A percentile compares a stretch with the other conserved stretches of the same genome.
Conservation (phyloP, 2,329 filamentous ascomycete genomes). For the Claviceps purpurea region DNA sequence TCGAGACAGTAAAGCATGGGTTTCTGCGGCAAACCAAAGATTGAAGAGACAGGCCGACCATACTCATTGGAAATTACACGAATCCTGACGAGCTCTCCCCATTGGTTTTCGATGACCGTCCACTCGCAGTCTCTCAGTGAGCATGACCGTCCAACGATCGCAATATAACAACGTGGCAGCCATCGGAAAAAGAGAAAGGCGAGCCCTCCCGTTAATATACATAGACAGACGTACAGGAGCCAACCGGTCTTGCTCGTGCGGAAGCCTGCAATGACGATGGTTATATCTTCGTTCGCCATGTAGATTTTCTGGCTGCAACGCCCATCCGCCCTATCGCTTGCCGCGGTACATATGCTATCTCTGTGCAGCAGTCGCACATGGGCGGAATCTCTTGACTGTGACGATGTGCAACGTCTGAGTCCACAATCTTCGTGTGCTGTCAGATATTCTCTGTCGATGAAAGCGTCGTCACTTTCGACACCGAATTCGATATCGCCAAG, state of each 20-base stretch:
- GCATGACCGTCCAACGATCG: conserved; percentile 54
- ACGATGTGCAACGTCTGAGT: conserved; percentile 49
- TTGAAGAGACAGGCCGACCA: conserved; percentile 42
- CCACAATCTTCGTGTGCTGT: conserved; percentile 31
- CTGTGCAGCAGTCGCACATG: conserved; percentile 56
- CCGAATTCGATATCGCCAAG: conserved; percentile 27
- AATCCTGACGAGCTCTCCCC: conserved; percentile 81
- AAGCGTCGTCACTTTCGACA: conserved; percentile 27
- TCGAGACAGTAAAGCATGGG: conserved; percentile 38
- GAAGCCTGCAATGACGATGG: conserved; percentile 87
- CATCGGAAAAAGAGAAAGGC: conserved; percentile 79
- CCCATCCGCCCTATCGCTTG: conserved; percentile 47
- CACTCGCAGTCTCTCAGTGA: conserved; percentile 67
- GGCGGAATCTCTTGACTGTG: conserved; percentile 40
- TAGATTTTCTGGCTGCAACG: conserved; percentile 81
- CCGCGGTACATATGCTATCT: conserved; percentile 56
- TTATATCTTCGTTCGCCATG: conserved; percentile 85
- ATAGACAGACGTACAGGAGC: conserved; percentile 55
- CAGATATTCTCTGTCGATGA: conserved; percentile 27
- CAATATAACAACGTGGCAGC: conserved; percentile 78
- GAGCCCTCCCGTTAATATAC: conserved; percentile 58
- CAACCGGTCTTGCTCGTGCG: conserved; percentile 61
- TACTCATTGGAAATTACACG: conserved; percentile 43
- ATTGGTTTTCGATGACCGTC: conserved; percentile 96
- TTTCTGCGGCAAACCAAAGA: conserved; percentile 57